Conservation (phyloP, 2,329 filamentous ascomycete species). For the Mycosphaerella arachidis region DNA sequence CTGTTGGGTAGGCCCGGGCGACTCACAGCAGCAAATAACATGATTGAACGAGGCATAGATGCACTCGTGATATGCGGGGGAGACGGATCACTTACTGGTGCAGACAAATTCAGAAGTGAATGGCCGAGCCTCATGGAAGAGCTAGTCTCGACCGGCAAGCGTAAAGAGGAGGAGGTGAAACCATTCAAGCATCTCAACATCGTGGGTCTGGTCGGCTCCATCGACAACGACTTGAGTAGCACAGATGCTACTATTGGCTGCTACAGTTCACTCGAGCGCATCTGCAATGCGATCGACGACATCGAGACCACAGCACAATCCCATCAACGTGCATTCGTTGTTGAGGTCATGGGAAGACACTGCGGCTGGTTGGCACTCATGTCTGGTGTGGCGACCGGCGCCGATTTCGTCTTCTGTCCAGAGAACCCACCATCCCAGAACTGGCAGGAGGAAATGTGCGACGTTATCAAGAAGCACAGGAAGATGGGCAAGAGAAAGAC, state of each 20-base stretch:
- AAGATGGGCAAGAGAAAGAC: conserved; percentile 90
- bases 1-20: conserved; percentile 55
- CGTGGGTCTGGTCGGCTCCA: conserved; percentile 90
- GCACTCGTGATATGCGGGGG: conserved; percentile 95
- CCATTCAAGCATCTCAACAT: conserved; percentile 89
- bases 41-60: conserved; percentile 88
- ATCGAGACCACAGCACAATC: conserved; percentile 94
- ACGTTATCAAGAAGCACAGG: conserved; percentile 74
- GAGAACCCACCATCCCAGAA: conserved; percentile 83
- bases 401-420: conserved; percentile 95
- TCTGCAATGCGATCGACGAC: conserved; percentile 93
- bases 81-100: conserved; percentile 92
- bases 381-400: conserved; percentile 89
- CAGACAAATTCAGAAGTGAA: conserved; percentile 85
- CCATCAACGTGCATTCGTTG: conserved; percentile 92
- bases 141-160: conserved; percentile 68
- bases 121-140: conserved; percentile 87
- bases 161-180: conserved; percentile 65
- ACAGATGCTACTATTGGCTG: conserved; percentile 97
- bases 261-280: conserved; percentile 86
- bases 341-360: conserved; percentile 97
- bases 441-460: conserved; percentile 86
- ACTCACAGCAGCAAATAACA: conserved; percentile 83
- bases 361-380: conserved; percentile 97
- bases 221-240: conserved; percentile 96